Conservation (phyloP, 176 grass and related monocot species). For the Oryza nivara region DNA sequence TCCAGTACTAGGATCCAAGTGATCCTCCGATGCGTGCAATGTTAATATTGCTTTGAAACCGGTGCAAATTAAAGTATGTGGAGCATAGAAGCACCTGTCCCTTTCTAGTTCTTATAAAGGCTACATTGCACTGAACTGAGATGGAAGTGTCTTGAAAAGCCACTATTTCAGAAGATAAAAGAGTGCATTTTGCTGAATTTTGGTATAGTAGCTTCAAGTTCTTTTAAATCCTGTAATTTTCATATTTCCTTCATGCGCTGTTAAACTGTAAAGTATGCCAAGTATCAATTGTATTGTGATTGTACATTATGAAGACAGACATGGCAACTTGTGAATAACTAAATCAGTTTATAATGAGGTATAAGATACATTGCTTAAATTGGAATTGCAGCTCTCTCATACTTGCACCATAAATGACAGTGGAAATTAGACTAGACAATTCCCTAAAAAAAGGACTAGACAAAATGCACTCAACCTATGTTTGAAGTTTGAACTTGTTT, state of each 20-base stretch:
- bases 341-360: not conserved
- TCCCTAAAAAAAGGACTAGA: not conserved
- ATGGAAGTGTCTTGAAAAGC: not conserved
- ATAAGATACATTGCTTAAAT: not conserved
- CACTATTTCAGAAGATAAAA: conserved; percentile 9
- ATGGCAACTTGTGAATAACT: not conserved
- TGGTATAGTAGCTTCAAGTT: not conserved
- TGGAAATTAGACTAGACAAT: not conserved
- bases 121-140: not conserved
- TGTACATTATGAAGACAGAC: conserved; percentile 6
- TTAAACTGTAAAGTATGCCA: not conserved
- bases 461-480: conserved; percentile 21
- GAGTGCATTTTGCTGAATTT: not conserved
- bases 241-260: not conserved
- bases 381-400: not conserved
- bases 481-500: not conserved
- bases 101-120: not conserved
- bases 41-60: not conserved
- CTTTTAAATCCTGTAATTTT: not conserved
- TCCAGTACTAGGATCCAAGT: not conserved
- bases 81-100: not conserved
- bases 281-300: not conserved
- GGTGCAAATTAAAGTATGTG: not conserved
- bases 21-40: not conserved
- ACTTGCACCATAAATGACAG: not conserved